Conservation (phyloP, 2,329 filamentous ascomycete genomes). For the Hypoxylon rubiginosum region DNA sequence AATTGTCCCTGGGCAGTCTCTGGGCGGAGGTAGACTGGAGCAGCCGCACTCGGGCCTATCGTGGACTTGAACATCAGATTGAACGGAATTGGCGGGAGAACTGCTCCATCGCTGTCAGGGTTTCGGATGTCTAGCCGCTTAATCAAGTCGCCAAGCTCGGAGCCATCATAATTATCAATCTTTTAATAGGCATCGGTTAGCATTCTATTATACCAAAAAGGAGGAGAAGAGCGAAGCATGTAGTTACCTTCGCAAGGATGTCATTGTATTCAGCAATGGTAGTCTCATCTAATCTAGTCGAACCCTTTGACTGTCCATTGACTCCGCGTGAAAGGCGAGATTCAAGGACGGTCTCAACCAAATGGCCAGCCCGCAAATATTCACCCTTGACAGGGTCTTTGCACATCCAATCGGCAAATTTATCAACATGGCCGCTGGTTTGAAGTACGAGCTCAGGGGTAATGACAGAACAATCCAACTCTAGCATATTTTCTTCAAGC, state of each 20-base stretch:
- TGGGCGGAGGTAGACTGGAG: conserved; percentile 72
- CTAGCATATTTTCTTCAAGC: conserved; percentile 92
- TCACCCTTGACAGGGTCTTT: conserved; percentile 78
- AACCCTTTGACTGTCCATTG: conserved; percentile 69
- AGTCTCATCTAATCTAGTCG: conserved; percentile 69
- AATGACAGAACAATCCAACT: conserved; percentile 92
- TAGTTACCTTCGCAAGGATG: conserved; percentile 67
- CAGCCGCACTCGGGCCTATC: conserved; percentile 74
- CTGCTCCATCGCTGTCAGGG: conserved; percentile 70
- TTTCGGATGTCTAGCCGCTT: conserved; percentile 75
- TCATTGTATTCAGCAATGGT: conserved; percentile 74
- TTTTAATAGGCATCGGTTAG: conserved; percentile 9
- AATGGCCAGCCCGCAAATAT: conserved; percentile 76
- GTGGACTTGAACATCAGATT: conserved; percentile 80
- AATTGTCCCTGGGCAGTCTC: conserved; percentile 80
- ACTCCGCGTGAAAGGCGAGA: conserved; percentile 70
- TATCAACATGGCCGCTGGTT: conserved; percentile 78
- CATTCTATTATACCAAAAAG: background rate
- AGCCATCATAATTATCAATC: conserved; percentile 75
- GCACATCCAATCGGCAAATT: conserved; percentile 80
- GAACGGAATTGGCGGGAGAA: conserved; percentile 74
- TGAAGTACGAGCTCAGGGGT: conserved; percentile 82
- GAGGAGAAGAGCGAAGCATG: background rate
- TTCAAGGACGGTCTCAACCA: conserved; percentile 77
- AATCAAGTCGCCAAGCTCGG: conserved; percentile 73